A percentile compares a stretch with the other conserved stretches of the same genome.
Evolutionary conservation across 2,329 filamentous ascomycete genomes (phyloP).

Genomic region (Colletotrichum agaves): DNA sequence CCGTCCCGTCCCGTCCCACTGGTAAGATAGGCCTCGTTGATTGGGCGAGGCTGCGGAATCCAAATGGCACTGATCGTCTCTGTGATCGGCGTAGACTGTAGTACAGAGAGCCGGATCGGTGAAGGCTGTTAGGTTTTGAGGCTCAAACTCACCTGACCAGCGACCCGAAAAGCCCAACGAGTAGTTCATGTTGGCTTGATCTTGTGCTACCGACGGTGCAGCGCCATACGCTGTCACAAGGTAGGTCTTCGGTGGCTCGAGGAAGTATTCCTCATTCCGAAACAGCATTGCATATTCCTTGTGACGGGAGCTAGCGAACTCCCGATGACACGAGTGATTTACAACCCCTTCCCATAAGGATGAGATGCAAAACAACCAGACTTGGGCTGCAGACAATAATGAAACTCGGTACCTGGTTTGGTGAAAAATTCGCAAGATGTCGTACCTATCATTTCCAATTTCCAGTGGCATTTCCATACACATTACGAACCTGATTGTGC

Average conservation of each 20-base stretch:
- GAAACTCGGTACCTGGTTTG: no score
- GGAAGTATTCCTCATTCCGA: neutral
- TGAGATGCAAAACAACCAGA: no score
- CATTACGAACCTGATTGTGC: no score
- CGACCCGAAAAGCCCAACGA: neutral
- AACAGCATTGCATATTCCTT: neutral
- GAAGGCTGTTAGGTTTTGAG: slow-evolving; percentile 22
- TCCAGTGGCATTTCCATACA: no score
- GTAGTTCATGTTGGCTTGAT: neutral
- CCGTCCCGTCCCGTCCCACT: slow-evolving; percentile 6
- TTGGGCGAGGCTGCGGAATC: neutral
- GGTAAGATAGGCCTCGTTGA: slow-evolving; percentile 20
- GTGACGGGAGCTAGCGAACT: neutral
- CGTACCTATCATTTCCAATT: no score
- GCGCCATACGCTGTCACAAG: slow-evolving; percentile 23
- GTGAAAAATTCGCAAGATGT: no score
- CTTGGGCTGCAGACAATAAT: no score
- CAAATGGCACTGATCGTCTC: neutral
- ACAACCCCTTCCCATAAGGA: no score
- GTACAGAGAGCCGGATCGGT: slow-evolving; percentile 25
- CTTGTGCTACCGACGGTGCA: neutral
- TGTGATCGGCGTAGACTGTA: slow-evolving; percentile 17
- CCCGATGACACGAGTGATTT: neutral
- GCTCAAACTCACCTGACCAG: slow-evolving; percentile 34
- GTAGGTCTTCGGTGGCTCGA: slow-evolving; percentile 17